A percentile compares a stretch with the other conserved stretches of the same genome.
Conservation (phyloP, 2,329 filamentous ascomycete genomes). For the Arachnomyces sp. region DNA sequence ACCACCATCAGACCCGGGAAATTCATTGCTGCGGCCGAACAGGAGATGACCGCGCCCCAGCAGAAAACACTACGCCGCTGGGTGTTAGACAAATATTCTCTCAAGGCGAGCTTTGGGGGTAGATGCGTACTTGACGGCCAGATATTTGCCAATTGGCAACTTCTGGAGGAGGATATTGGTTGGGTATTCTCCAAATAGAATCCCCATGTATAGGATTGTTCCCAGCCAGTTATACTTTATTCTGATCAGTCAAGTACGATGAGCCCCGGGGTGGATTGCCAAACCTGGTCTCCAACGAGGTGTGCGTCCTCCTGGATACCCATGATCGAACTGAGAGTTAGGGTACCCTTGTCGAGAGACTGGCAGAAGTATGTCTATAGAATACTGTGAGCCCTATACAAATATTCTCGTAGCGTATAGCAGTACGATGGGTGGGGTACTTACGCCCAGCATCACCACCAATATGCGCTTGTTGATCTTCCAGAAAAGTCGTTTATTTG, state of each 20-base stretch:
- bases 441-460: conserved; percentile 6
- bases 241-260: no score
- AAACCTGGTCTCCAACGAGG: conserved; percentile 35
- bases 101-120: no score
- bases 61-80: conserved; percentile 32
- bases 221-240: conserved; percentile 42
- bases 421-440: conserved; percentile 6
- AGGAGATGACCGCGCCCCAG: conserved; percentile 44
- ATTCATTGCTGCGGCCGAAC: conserved; percentile 35
- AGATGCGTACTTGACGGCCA: conserved; percentile 30
- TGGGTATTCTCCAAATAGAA: conserved; percentile 46
- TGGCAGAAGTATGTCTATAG: conserved; percentile 18
- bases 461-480: conserved; percentile 14
- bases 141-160: conserved; percentile 42
- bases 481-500: conserved; percentile 14
- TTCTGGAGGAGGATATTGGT: conserved; percentile 43
- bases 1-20: conserved; percentile 37
- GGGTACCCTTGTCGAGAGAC: conserved; percentile 16
- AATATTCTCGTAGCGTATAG: no score
- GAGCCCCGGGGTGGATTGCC: conserved; percentile 10
- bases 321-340: conserved; percentile 19
- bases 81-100: no score
- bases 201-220: conserved; percentile 44
- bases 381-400: conserved; percentile 10
- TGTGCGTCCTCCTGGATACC: conserved; percentile 21